These are phyloP conservation scores for Aspergillus sp. DNA, from an alignment of 2,329 filamentous ascomycete species.

Conservation along the genomic window DNA sequence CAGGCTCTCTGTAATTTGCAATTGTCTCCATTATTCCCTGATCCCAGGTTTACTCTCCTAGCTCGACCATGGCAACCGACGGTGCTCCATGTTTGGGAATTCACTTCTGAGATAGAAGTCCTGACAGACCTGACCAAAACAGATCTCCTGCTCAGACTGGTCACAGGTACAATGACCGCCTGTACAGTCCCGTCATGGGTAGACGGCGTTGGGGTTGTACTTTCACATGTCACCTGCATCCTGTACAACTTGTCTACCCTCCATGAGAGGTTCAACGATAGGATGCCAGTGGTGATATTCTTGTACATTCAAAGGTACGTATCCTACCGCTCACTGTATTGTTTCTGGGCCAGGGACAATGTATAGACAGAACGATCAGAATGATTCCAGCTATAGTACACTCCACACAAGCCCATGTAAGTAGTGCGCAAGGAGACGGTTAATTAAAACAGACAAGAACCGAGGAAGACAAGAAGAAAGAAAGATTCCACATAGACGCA, in stretches of 20 bases:
- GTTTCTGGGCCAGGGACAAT: neutral
- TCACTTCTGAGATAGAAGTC: too few species aligned
- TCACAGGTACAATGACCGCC: neutral
- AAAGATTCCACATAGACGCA: neutral
- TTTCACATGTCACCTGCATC: neutral
- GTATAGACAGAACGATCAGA: slow-evolving; percentile 6
- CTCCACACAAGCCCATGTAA: slow-evolving; percentile 1
- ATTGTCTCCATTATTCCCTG: neutral
- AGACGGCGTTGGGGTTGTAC: neutral
- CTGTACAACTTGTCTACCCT: neutral
- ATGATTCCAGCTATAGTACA: slow-evolving; percentile 7
- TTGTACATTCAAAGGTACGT: neutral
- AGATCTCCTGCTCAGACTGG: neutral
- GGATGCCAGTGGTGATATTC: neutral
- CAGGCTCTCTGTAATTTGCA: too few species aligned
- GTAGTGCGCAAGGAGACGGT: neutral
- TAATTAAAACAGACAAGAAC: neutral
- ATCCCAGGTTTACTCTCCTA: neutral
- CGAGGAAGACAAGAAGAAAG: neutral
- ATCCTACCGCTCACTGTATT: neutral
- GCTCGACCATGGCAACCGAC: too few species aligned
- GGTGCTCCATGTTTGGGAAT: too few species aligned
- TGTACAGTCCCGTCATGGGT: neutral
- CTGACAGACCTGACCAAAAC: too few species aligned
- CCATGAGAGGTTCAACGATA: neutral